A percentile compares a stretch with the other conserved stretches of the same genome.
Conservation (phyloP, 257 asterid genomes). For the Nyctanthes arbortristis region DNA sequence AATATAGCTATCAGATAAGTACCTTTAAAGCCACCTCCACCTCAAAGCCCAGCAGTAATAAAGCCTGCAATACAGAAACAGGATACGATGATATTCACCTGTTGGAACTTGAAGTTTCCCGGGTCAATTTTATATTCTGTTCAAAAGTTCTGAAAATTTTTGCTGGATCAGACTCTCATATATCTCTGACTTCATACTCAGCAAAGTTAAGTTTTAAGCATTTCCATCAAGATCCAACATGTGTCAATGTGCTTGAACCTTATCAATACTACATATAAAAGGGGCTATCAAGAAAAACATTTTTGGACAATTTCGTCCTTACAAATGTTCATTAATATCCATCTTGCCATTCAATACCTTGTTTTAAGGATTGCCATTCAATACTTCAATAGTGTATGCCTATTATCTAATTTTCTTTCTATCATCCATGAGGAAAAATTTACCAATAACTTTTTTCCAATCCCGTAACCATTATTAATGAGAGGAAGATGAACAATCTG, state of each 20-base stretch:
- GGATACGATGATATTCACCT: neutral
- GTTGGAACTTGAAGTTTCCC: neutral
- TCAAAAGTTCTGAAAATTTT: neutral
- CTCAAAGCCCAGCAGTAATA: conserved; percentile 74
- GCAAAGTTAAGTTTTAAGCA: neutral
- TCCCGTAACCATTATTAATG: no score
- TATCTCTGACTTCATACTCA: neutral
- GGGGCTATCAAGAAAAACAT: no score
- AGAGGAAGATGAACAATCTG: no score
- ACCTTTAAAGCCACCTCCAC: conserved; percentile 81
- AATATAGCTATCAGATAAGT: neutral
- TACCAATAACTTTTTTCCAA: no score
- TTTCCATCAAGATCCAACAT: neutral
- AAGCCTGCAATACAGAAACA: conserved; percentile 52
- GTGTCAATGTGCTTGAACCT: neutral
- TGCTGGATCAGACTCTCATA: neutral
- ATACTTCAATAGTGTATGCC: no score
- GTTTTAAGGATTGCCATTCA: no score
- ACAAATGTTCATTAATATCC: no score
- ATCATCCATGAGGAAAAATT: no score
- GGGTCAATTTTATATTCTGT: neutral
- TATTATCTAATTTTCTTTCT: no score
- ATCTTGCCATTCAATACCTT: no score
- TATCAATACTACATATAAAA: no score
- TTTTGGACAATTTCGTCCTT: no score